A percentile compares a stretch with the other conserved stretches of the same genome.
These are phyloP conservation scores for Saccharomycopsis capsularis DNA, from an alignment of 805 yeast genomes.

Conservation along the genomic window DNA sequence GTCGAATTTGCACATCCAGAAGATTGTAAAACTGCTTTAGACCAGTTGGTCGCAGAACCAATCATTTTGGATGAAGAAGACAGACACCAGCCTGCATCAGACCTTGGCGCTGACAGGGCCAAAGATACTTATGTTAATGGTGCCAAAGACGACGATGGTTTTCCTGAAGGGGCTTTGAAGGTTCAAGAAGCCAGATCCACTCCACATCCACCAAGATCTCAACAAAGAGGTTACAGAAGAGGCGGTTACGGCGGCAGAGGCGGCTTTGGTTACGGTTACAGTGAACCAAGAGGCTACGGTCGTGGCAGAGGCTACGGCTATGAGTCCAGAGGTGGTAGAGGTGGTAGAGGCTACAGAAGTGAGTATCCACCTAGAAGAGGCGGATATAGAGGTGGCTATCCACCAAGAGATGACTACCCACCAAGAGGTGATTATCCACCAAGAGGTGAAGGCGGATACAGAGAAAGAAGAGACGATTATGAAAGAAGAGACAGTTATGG, in stretches of 20 bases:
- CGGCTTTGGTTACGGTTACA: conserved; percentile 12
- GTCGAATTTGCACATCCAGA: conserved; percentile 48
- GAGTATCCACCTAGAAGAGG: conserved; percentile 8
- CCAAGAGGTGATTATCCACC: conserved; percentile 13
- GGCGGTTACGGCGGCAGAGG: conserved; percentile 17
- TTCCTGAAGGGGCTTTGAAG: conserved; percentile 19
- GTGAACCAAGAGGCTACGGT: conserved; percentile 12
- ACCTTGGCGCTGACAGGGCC: background rate
- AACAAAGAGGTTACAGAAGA: conserved; percentile 14
- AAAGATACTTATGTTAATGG: conserved; percentile 3
- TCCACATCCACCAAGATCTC: conserved; percentile 19
- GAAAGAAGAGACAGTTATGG: conserved; percentile 8
- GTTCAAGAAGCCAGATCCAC: conserved; percentile 21
- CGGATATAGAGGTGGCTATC: conserved; percentile 2
- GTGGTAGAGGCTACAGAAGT: conserved; percentile 9
- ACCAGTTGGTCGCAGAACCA: conserved; percentile 26
- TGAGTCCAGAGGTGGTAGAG: conserved; percentile 12
- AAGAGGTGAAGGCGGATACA: conserved; percentile 8
- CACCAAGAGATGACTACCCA: conserved; percentile 13
- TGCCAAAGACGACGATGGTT: conserved; percentile 4
- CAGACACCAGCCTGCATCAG: conserved; percentile 7
- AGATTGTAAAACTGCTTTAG: conserved; percentile 50
- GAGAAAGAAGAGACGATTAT: conserved; percentile 12
- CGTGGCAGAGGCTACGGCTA: conserved; percentile 12
- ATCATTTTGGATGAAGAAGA: conserved; percentile 16